These are phyloP conservation scores for Marasmius oreades DNA, from an alignment of 1,284 basidiomycete species.

Conservation along the genomic window DNA sequence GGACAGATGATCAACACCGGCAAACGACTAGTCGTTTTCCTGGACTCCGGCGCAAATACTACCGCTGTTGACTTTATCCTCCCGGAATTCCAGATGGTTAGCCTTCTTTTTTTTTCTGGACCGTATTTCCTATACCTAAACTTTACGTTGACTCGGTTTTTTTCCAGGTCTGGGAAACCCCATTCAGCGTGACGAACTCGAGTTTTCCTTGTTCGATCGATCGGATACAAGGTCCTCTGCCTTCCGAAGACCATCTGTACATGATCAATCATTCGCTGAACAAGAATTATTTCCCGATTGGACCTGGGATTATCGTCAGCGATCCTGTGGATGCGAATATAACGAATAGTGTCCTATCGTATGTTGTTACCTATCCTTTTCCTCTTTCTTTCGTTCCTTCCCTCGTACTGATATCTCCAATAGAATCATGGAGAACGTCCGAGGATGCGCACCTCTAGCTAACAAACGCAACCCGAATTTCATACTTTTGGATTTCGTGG, in stretches of 20 bases:
- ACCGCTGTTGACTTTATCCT: slow-evolving; percentile 56
- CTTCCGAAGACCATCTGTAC: slow-evolving; percentile 46
- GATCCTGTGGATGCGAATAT: slow-evolving; percentile 27
- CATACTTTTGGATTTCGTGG: slow-evolving; percentile 38
- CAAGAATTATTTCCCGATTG: slow-evolving; percentile 28
- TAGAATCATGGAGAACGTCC: slow-evolving; percentile 36
- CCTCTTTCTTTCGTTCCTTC: background rate
- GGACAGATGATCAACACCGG: slow-evolving; percentile 66
- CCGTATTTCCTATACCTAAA: slow-evolving; percentile 17
- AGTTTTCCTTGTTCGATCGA: slow-evolving; percentile 71
- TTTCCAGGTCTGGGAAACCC: slow-evolving; percentile 69
- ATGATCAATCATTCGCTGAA: slow-evolving; percentile 58
- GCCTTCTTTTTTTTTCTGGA: slow-evolving; percentile 31
- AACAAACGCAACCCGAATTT: slow-evolving; percentile 37
- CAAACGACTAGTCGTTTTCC: slow-evolving; percentile 65
- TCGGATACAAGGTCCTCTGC: slow-evolving; percentile 50
- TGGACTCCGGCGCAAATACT: slow-evolving; percentile 52
- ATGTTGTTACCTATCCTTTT: slow-evolving; percentile 14
- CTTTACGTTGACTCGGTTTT: background rate
- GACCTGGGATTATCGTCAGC: slow-evolving; percentile 29
- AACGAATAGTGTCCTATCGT: slow-evolving; percentile 35
- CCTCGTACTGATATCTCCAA: background rate
- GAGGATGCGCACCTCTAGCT: slow-evolving; percentile 33
- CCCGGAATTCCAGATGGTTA: slow-evolving; percentile 54
- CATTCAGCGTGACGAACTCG: slow-evolving; percentile 57